A percentile compares a stretch with the other conserved stretches of the same genome.
Conservation (phyloP, 306 rosid species). For the Fagus sylvatica region DNA sequence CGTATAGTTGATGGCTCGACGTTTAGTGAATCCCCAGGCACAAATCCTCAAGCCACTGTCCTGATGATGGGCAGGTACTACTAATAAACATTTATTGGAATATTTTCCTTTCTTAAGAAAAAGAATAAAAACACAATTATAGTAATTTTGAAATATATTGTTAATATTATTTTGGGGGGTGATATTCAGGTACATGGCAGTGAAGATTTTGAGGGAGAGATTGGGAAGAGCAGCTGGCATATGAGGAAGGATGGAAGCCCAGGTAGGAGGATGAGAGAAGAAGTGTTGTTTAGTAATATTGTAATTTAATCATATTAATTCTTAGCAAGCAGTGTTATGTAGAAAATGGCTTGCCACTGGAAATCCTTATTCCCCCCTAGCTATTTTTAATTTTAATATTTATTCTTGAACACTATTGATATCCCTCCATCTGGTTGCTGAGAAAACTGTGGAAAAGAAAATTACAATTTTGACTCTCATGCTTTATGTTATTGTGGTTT, state of each 20-base stretch:
- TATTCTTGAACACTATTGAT: not conserved
- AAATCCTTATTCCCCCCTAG: slow-evolving; percentile 10
- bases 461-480: not conserved
- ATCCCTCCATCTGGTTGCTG: not conserved
- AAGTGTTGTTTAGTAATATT: slow-evolving; percentile 20
- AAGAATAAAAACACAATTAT: not conserved
- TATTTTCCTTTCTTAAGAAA: too few relatives aligned
- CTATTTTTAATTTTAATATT: not conserved
- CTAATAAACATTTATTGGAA: too few relatives aligned
- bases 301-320: slow-evolving; percentile 31
- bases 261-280: slow-evolving; percentile 22
- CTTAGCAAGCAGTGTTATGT: slow-evolving; percentile 37
- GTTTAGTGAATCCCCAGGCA: slow-evolving; percentile 78
- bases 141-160: not conserved
- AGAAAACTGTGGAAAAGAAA: not conserved
- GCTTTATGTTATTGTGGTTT: not conserved
- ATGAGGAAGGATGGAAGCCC: slow-evolving; percentile 35
- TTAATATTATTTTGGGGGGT: slow-evolving; percentile 8
- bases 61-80: slow-evolving; percentile 96
- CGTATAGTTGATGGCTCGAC: slow-evolving; percentile 86
- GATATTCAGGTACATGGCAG: slow-evolving; percentile 86
- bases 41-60: slow-evolving; percentile 94
- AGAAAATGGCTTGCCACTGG: slow-evolving; percentile 25
- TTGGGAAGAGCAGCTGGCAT: slow-evolving; percentile 59
- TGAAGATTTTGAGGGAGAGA: slow-evolving; percentile 77